A percentile compares a stretch with the other conserved stretches of the same genome.
Conservation (phyloP, 2,329 filamentous ascomycete species). For the Aureobasidium sp. region DNA sequence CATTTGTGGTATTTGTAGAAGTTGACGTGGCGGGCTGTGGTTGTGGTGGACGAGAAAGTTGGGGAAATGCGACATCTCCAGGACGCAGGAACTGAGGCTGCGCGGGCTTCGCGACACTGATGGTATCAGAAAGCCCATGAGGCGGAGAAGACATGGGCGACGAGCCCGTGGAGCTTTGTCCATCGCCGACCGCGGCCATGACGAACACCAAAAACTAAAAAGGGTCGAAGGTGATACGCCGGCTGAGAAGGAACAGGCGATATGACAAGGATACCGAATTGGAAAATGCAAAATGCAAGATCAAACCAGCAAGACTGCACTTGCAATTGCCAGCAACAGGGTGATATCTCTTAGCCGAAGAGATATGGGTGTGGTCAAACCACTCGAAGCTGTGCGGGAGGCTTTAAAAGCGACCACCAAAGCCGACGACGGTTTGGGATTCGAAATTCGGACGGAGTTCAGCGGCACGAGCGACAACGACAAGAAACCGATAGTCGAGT, state of each 20-base stretch:
- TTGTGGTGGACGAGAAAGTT: conserved; percentile 13
- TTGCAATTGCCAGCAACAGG: not conserved
- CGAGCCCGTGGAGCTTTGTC: conserved; percentile 13
- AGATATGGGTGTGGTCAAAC: conserved; percentile 3
- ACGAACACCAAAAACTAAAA: conserved; percentile 14
- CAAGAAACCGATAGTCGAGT: not conserved
- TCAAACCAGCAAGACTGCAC: not conserved
- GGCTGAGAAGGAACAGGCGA: not conserved
- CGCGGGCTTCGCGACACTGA: conserved; percentile 21
- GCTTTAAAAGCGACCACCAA: conserved; percentile 5
- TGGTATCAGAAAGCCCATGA: conserved; percentile 21
- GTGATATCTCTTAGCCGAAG: not conserved
- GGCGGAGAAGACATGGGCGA: conserved; percentile 19
- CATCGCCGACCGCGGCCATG: conserved; percentile 13
- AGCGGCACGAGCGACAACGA: conserved; percentile 7
- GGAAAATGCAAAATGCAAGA: not conserved
- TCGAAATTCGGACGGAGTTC: not conserved
- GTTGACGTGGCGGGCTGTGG: conserved; percentile 22
- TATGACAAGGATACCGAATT: not conserved
- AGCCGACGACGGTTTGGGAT: conserved; percentile 14
- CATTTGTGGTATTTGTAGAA: conserved; percentile 30
- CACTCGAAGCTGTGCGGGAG: conserved; percentile 6
- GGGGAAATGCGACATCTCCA: conserved; percentile 18
- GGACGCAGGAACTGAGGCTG: conserved; percentile 17
- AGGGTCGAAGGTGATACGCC: not conserved